Conservation (phyloP, 176 grass and related monocot genomes). For the Areca catechu region DNA sequence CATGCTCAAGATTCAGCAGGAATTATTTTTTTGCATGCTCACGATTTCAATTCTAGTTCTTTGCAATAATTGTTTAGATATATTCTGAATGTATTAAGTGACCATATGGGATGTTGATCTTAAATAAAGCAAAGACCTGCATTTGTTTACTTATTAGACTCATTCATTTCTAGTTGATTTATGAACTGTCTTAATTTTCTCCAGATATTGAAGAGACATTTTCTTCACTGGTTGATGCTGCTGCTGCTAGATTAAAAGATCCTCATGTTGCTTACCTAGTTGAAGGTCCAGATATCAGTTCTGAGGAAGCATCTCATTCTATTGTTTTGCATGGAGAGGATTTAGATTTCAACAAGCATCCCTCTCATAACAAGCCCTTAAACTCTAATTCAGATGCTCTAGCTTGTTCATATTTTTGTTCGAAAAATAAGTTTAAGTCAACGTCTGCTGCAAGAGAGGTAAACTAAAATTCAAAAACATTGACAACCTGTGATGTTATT, state of each 20-base stretch:
- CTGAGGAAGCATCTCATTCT: constrained; percentile 32
- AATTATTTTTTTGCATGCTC: too few relatives aligned
- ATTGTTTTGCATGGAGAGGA: constrained; percentile 42
- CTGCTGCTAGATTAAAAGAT: constrained; percentile 56
- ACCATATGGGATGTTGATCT: too few relatives aligned
- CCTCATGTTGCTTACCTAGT: constrained; percentile 51
- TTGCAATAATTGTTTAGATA: too few relatives aligned
- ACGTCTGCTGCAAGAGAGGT: constrained; percentile 54
- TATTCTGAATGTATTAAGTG: too few relatives aligned
- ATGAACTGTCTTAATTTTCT: constrained; percentile 16
- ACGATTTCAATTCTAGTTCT: too few relatives aligned
- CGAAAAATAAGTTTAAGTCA: constrained; percentile 25
- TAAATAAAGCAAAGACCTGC: too few relatives aligned
- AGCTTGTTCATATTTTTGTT: constrained; percentile 59
- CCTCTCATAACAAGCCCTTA: constrained; percentile 9
- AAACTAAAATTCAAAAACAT: constrained; percentile 21
- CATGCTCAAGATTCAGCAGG: too few relatives aligned
- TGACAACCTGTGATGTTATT: not conserved
- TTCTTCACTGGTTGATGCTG: constrained; percentile 42
- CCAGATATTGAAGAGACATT: constrained; percentile 42
- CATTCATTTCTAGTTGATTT: constrained; percentile 3
- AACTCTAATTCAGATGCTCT: constrained; percentile 13
- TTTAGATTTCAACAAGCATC: constrained; percentile 20
- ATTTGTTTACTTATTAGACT: not conserved
- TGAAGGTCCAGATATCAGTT: constrained; percentile 35